Base-by-base conservation (phyloP, 1,284 basidiomycete species). In the Boletus smithii region DNA sequence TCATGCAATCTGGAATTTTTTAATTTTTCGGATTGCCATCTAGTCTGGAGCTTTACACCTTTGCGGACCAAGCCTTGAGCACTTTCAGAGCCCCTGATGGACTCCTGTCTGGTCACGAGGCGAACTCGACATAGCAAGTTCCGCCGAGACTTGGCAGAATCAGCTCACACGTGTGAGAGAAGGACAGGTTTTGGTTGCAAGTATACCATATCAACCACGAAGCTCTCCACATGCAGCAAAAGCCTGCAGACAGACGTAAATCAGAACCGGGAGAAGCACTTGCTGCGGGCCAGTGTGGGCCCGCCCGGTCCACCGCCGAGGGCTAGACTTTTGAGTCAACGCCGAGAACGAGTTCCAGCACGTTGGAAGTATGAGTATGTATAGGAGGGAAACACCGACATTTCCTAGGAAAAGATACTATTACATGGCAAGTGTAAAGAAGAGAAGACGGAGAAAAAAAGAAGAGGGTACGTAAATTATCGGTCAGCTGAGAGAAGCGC, bases 391-490 rank as follows among this genome's bases (percentile, higher is more conserved):
- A 54, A 35, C 24, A 20, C 20, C 5, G 17, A 24, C n/a, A 27
- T 30, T 33, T 36, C 22, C 26, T 16, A 17, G 39, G 33, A 54
- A 54, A 40, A 36, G 41, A 50, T 50, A 44, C 14, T 22, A 33
- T 44, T 54, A 53, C 53, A 53, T 7, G 42, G 46, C 34, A 23
- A 6, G 31, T 13, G 26, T 27, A 18, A 7, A 16, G 40, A 55
- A 24, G 33, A 5, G 10, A 27, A 27, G 26, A 11, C 3, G 38
- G 20, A 33, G 36, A 30, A 18, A 23, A 26, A 23, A 23, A 10
- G 11, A 32, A 41, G 20, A 45, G 8, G 16, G 10, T n/a, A n/a
- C n/a, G n/a, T 29, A 29, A 29, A 29, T 29, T 13, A 29, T 3
- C 30, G n/a, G 30, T 16, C n/a, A 31, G 30, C 30, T 9, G 14